Base-by-base conservation (phyloP, 2,329 filamentous ascomycete genomes). In the Colletotrichum theobromicola region DNA sequence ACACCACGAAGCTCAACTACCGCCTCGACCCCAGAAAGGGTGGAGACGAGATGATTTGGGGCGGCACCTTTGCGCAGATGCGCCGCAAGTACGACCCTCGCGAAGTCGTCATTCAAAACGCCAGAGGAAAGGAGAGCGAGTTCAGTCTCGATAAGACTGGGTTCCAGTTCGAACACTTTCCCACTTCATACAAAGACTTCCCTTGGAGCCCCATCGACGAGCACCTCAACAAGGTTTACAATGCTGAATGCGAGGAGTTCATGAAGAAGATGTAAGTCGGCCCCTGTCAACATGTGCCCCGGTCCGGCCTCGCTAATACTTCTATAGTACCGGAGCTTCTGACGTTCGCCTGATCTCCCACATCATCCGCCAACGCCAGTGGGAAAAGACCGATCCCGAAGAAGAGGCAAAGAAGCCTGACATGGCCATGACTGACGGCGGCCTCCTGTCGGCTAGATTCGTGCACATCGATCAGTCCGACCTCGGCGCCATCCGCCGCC, bases 381-480 rank as follows among this genome's bases (percentile, higher is more conserved):
- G 68, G 68, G 68, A 70, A 10, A 70, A 30, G 15, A 62, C 60
- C 1, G 13, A 70, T 7, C 62, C 68, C 1, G 68, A 66, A 12
- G 68, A 70, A 42, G 68, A 70, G 2, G 34, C 34, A 1, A 42
- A 70, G 9, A 70, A 70, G 32, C 68, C 68, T 2, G 68, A 70
- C 15, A 70, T 70, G 68, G 68, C 68, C 10, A 70, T 70, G 68
- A 70, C 68, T 1, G 68, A 70, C 4, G 68, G 68, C 1, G 62
- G 68, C 0, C 68, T 70, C 1, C 62, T 70, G 0, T 66, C 68
- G 2, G 68, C 68, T 2, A 28, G 68, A 9, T 70, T 70, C 2
- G 70, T 90, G 2, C 90, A 92, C 80, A 89, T 91, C 76, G 90
- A 91, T 79, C 89, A 91, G 78, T 87, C 88, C 4, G 88, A 90